phyloP scores from a whole-genome alignment of 176 grass and related monocot species.

The Bothriochloa decipiens region DNA sequence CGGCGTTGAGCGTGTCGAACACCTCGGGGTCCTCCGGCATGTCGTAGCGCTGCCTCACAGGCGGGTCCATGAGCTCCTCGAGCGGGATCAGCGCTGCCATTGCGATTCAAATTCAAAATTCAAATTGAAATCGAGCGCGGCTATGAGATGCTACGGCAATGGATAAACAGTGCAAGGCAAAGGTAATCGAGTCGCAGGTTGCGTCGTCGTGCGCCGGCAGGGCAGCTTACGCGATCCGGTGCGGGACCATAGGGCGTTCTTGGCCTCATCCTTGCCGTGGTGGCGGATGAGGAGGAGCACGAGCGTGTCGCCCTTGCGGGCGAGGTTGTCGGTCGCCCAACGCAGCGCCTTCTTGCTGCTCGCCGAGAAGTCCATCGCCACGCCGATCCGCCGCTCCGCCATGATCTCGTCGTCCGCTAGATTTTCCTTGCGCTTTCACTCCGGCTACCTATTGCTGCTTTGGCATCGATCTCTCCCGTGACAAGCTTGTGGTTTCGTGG shows the following conservation, averaged over 20 bases:
- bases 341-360: conserved; percentile 84
- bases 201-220: too few relatives aligned
- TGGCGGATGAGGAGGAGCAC: conserved; percentile 71
- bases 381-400: conserved; percentile 63
- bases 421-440: neutral
- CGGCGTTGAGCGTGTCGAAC: conserved; percentile 53
- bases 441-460: neutral
- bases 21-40: conserved; percentile 55
- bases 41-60: conserved; percentile 63
- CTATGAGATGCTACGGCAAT: neutral
- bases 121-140: neutral
- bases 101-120: neutral
- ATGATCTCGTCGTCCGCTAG: conserved; percentile 3
- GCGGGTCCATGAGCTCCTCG: conserved; percentile 56
- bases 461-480: neutral
- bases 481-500: neutral
- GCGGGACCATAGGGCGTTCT: conserved; percentile 55
- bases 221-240: conserved; percentile 56
- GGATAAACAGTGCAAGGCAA: neutral
- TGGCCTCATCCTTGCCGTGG: conserved; percentile 39
- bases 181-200: neutral
- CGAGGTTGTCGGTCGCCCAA: conserved; percentile 74
- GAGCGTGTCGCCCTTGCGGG: conserved; percentile 61
- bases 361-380: conserved; percentile 78
- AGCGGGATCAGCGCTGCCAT: conserved; percentile 71